Conservation (phyloP, 805 yeast genomes). For the Clavispora vitiphila region DNA sequence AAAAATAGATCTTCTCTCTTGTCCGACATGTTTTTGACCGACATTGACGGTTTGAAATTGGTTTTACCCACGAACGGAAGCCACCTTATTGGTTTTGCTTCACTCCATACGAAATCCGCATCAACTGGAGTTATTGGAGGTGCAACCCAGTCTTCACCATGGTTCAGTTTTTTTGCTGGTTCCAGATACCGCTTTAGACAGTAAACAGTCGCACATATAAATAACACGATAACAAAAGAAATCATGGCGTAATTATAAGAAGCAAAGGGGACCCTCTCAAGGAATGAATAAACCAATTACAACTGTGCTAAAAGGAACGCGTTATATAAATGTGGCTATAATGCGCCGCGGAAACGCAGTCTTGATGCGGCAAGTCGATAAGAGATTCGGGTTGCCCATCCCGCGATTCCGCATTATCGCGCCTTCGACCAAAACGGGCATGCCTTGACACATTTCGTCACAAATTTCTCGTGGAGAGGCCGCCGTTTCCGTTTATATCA, state of each 20-base stretch:
- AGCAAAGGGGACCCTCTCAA: neutral
- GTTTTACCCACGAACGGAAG: constrained; percentile 35
- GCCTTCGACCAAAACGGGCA: too few relatives aligned
- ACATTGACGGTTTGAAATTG: constrained; percentile 33
- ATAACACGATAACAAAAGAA: neutral
- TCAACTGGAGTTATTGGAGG: constrained; percentile 5
- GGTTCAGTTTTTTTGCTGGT: neutral
- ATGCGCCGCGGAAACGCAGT: neutral
- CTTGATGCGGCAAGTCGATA: neutral
- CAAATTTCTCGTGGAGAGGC: too few relatives aligned
- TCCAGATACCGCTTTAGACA: neutral
- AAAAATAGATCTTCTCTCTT: constrained; percentile 52
- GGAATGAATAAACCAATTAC: neutral
- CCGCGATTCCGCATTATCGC: neutral
- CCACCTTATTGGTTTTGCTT: constrained; percentile 37
- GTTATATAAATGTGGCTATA: neutral
- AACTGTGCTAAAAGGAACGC: too few relatives aligned
- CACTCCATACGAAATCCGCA: constrained; percentile 26
- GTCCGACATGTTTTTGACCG: constrained; percentile 23
- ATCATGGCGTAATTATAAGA: neutral
- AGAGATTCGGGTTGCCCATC: neutral
- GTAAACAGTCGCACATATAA: neutral
- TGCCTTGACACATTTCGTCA: too few relatives aligned
- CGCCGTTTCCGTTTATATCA: too few relatives aligned
- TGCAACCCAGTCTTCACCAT: neutral